These are phyloP conservation scores for Silybum marianum DNA, from an alignment of 129 eudicot species.

Conservation along the genomic window DNA sequence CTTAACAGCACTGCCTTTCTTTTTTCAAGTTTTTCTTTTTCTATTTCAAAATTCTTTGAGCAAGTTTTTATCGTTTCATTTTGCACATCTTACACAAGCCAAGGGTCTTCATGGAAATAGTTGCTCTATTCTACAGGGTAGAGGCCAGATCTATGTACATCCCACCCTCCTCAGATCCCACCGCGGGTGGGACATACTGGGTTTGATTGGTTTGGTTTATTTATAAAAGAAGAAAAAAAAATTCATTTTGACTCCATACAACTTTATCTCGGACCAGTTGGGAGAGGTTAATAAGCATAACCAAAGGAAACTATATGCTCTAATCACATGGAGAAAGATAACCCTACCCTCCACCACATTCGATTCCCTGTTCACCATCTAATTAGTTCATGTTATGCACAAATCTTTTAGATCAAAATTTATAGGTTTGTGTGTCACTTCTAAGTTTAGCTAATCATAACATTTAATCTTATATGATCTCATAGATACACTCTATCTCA, in stretches of 20 bases:
- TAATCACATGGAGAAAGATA: not conserved
- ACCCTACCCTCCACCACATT: not conserved
- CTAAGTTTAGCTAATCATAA: not conserved
- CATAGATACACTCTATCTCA: not conserved
- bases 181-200: not conserved
- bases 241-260: slow-evolving; percentile 1
- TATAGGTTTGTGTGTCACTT: not conserved
- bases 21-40: too few species aligned
- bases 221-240: not conserved
- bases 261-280: not conserved
- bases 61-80: not conserved
- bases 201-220: not conserved
- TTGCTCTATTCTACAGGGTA: not conserved
- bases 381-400: not conserved
- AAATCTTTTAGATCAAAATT: not conserved
- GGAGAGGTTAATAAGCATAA: slow-evolving; percentile 13
- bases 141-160: not conserved
- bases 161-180: not conserved
- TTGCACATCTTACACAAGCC: not conserved
- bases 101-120: not conserved
- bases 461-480: not conserved
- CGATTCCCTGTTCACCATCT: not conserved
- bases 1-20: not conserved
- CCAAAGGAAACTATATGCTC: not conserved
- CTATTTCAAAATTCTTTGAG: not conserved